Percentiles rank a stretch among this genome's conserved stretches.
phyloP scores from a whole-genome alignment of 257 asterid species.

The Mitragyna speciosa region DNA sequence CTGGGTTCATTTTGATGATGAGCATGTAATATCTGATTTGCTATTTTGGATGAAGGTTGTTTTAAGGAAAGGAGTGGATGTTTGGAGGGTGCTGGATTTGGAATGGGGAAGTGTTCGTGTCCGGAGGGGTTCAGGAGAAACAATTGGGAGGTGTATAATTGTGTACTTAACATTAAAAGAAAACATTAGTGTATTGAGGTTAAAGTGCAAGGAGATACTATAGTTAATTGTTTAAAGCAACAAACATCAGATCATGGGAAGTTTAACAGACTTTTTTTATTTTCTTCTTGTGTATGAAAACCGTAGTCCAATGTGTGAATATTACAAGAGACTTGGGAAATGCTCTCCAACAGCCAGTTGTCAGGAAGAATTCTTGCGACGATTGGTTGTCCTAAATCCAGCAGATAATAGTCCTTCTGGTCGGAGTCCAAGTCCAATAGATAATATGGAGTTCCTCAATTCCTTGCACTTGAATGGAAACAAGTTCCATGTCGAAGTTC shows the following conservation, averaged over 20 bases:
- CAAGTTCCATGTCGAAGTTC: neutral
- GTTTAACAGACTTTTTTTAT: too few species aligned
- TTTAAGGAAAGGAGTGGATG: neutral
- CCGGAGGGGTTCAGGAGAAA: neutral
- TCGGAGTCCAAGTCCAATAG: conserved; percentile 22
- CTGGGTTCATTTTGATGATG: too few species aligned
- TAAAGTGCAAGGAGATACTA: too few species aligned
- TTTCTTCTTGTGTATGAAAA: too few species aligned
- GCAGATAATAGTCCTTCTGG: conserved; percentile 18
- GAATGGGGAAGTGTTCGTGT: neutral
- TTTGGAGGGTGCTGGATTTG: neutral
- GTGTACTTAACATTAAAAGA: too few species aligned
- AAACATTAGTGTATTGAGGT: too few species aligned
- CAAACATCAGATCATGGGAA: too few species aligned
- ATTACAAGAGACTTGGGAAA: too few species aligned
- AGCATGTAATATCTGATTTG: neutral
- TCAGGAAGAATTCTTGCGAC: neutral
- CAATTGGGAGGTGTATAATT: neutral
- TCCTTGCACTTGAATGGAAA: conserved; percentile 27
- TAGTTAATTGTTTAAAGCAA: too few species aligned
- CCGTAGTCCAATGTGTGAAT: neutral
- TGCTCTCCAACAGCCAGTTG: neutral
- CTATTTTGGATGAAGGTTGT: neutral
- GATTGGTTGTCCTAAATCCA: conserved; percentile 3
- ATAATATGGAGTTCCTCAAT: conserved; percentile 3